These are phyloP conservation scores for Ogataea wickerhamii DNA, from an alignment of 805 yeast genomes.

Conservation along the genomic window DNA sequence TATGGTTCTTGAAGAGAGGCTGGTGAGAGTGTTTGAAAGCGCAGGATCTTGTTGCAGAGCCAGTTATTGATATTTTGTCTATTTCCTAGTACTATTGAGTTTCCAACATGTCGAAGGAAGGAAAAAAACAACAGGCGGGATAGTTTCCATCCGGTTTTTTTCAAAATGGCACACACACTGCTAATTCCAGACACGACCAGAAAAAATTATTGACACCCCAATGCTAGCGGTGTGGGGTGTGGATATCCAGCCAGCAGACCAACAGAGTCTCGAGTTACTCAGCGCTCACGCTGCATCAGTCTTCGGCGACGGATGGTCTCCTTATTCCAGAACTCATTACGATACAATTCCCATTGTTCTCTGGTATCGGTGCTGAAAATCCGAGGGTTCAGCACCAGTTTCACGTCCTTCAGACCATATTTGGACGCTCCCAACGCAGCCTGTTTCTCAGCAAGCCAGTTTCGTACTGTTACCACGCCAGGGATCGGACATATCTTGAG, in stretches of 20 bases:
- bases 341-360: conserved; percentile 91
- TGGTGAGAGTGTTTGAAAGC: no score
- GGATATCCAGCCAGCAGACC: conserved; percentile 1
- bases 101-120: no score
- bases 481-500: conserved; percentile 8
- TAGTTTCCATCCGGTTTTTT: no score
- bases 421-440: conserved; percentile 36
- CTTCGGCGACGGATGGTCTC: conserved; percentile 66
- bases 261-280: no score
- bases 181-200: no score
- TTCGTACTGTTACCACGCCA: conserved; percentile 11
- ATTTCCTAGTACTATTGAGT: no score
- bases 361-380: conserved; percentile 78
- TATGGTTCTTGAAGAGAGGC: no score
- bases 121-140: no score
- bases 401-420: conserved; percentile 76
- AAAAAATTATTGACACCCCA: no score
- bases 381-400: conserved; percentile 75
- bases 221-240: conserved; percentile 1
- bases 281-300: conserved; percentile 12
- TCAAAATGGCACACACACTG: no score
- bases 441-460: conserved; percentile 26
- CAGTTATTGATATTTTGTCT: no score
- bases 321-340: conserved; percentile 90
- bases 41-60: no score